phyloP scores from a whole-genome alignment of 305 asterid genomes.

The Galium porrigens region DNA sequence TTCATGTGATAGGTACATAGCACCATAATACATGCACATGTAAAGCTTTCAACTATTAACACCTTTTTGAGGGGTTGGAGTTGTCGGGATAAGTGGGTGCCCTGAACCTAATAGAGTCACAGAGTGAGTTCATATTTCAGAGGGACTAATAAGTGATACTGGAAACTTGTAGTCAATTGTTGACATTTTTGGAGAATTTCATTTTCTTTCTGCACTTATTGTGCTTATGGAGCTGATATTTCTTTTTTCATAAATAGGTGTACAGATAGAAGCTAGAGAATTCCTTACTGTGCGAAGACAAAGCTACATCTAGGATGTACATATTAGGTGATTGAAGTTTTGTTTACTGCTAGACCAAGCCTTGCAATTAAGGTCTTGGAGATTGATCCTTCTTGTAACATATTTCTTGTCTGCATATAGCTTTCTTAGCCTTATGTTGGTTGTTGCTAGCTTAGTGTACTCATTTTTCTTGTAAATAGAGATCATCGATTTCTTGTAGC shows the following conservation, averaged over 20 bases:
- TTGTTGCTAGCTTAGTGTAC: background rate
- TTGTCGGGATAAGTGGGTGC: background rate
- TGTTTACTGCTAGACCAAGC: constrained; percentile 3
- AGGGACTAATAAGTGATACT: background rate
- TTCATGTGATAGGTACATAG: constrained; percentile 35
- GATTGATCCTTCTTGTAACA: constrained; percentile 2
- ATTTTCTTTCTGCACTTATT: background rate
- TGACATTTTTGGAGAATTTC: background rate
- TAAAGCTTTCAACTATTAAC: background rate
- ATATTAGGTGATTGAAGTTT: constrained; percentile 5
- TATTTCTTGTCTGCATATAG: constrained; percentile 5
- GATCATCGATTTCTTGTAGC: constrained; percentile 13
- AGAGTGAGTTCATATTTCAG: background rate
- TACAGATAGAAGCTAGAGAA: constrained; percentile 10
- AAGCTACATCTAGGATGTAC: constrained; percentile 12
- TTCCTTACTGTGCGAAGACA: constrained; percentile 9
- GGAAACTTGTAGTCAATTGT: background rate
- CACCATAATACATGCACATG: background rate
- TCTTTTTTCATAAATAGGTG: constrained; percentile 10
- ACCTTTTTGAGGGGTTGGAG: background rate
- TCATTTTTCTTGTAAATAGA: constrained; percentile 15
- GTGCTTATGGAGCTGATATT: background rate
- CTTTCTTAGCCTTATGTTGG: background rate
- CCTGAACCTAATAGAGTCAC: constrained; percentile 3
- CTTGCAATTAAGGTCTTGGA: constrained; percentile 18